A percentile compares a stretch with the other conserved stretches of the same genome.
Evolutionary conservation across 1,139 yeast genomes (phyloP).

Genomic region (Candida tropicalis): DNA sequence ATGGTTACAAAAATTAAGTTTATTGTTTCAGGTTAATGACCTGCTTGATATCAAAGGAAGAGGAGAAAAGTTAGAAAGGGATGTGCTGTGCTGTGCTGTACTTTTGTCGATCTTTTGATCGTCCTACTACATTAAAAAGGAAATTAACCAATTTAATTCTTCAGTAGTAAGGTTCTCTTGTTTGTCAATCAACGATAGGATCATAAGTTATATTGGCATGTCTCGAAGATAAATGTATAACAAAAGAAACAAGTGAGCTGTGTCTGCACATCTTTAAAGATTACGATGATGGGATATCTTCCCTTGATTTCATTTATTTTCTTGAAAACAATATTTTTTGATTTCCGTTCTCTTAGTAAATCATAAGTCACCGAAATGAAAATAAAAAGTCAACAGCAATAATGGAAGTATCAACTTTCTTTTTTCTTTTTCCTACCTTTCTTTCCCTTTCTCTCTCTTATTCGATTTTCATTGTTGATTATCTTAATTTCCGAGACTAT

Average conservation of each 20-base stretch:
- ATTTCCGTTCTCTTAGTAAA: background rate
- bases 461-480: too few relatives aligned
- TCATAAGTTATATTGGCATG: too few relatives aligned
- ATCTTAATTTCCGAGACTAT: too few relatives aligned
- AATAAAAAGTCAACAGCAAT: background rate
- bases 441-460: too few relatives aligned
- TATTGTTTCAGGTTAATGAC: slow-evolving; percentile 4
- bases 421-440: too few relatives aligned
- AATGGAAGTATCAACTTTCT: background rate
- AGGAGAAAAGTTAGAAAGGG: background rate
- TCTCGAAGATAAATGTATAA: background rate
- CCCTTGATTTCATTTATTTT: too few relatives aligned
- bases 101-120: background rate
- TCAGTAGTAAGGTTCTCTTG: too few relatives aligned
- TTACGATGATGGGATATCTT: background rate
- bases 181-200: background rate
- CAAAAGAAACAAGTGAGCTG: background rate
- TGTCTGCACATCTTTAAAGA: background rate
- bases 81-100: background rate
- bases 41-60: slow-evolving; percentile 2
- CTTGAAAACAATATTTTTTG: too few relatives aligned
- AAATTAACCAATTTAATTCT: background rate
- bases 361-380: background rate
- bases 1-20: background rate
- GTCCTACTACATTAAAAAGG: background rate